Percentiles rank a stretch among this genome's conserved stretches.
These are phyloP conservation scores for Clonostachys sp. DNA, from an alignment of 2,329 filamentous ascomycete genomes.

Conservation along the genomic window DNA sequence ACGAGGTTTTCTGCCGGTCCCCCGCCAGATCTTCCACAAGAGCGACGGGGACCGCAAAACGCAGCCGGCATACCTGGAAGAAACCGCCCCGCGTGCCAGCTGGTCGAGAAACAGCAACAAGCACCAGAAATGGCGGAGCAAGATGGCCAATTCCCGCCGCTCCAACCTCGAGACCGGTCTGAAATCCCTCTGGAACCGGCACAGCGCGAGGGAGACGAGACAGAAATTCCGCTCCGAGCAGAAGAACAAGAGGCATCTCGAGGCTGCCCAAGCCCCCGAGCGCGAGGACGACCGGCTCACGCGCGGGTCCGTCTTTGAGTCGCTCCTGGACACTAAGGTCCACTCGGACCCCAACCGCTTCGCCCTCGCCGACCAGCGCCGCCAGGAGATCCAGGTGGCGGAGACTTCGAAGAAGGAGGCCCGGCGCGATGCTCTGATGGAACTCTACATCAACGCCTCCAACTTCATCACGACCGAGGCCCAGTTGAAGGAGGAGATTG, in stretches of 20 bases:
- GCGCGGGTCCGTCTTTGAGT: conserved; percentile 56
- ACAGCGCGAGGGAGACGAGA: background rate
- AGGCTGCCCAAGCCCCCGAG: conserved; percentile 57
- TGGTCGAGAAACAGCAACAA: conserved; percentile 3
- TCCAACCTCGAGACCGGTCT: conserved; percentile 70
- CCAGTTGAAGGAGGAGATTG: conserved; percentile 70
- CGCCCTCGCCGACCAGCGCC: conserved; percentile 41
- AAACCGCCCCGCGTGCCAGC: conserved; percentile 40
- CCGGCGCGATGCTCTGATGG: conserved; percentile 70
- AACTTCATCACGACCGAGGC: conserved; percentile 80
- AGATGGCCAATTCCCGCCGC: conserved; percentile 69
- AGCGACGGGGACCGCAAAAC: conserved; percentile 56
- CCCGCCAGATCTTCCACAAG: conserved; percentile 71
- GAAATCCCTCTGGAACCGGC: conserved; percentile 59
- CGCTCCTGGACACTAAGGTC: conserved; percentile 41
- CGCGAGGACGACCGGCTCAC: conserved; percentile 75
- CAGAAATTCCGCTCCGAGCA: background rate
- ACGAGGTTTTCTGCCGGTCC: conserved; percentile 79
- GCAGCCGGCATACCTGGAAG: conserved; percentile 52
- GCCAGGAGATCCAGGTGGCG: conserved; percentile 35
- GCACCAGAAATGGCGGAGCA: conserved; percentile 58
- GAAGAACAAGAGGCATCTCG: background rate
- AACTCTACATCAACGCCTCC: conserved; percentile 84
- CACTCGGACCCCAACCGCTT: conserved; percentile 60
- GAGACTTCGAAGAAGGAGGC: conserved; percentile 45